phyloP scores from a whole-genome alignment of 169 alveolate species.

The Cryptosporidium sp. region DNA sequence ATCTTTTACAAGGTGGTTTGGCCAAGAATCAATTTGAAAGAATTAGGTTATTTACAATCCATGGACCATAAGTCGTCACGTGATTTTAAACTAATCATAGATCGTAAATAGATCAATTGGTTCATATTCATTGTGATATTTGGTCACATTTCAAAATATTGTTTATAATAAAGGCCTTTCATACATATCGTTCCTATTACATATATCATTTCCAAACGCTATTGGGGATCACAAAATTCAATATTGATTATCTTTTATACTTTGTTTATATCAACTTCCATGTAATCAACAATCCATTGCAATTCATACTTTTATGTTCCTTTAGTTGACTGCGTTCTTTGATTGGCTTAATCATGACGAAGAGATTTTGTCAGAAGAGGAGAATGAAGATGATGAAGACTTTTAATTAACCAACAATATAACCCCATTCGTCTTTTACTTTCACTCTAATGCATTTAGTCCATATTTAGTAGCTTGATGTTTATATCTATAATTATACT shows the following conservation, averaged over 20 bases:
- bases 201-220: no score
- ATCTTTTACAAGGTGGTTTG: neutral
- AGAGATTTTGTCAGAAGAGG: conserved; percentile 11
- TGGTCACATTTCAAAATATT: neutral
- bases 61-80: neutral
- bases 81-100: neutral
- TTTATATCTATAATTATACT: neutral
- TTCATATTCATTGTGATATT: neutral
- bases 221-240: neutral
- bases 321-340: conserved; percentile 66
- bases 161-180: conserved; percentile 71
- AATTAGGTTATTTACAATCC: conserved; percentile 34
- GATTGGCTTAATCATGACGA: conserved; percentile 65
- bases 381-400: conserved; percentile 53
- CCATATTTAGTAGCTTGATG: neutral
- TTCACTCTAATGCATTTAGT: neutral
- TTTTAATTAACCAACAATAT: neutral
- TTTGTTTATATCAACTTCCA: neutral
- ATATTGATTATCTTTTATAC: no score
- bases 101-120: neutral
- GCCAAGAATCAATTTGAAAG: conserved; percentile 40
- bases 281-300: neutral
- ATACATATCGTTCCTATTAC: neutral
- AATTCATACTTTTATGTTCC: neutral
- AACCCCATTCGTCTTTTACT: neutral